These are phyloP conservation scores for Pholiota molesta DNA, from an alignment of 768 basidiomycete species.

Conservation along the genomic window DNA sequence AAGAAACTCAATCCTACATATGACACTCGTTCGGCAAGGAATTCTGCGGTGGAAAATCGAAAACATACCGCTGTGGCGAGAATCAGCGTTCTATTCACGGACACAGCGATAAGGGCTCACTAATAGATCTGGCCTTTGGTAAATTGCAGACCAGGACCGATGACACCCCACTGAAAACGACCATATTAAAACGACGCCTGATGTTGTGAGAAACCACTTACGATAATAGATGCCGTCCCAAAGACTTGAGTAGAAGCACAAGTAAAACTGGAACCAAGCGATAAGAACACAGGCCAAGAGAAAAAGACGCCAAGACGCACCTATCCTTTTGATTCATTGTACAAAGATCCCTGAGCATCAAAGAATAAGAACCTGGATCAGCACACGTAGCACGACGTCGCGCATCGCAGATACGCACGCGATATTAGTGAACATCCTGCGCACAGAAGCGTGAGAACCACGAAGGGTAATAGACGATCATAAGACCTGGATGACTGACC, in stretches of 20 bases:
- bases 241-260: slow-evolving; percentile 57
- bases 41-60: neutral
- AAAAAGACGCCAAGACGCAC: slow-evolving; percentile 23
- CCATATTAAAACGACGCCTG: slow-evolving; percentile 5
- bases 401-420: slow-evolving; percentile 37
- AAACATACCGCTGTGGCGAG: slow-evolving; percentile 24
- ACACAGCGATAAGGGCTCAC: slow-evolving; percentile 36
- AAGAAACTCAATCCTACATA: slow-evolving; percentile 63
- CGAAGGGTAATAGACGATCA: neutral
- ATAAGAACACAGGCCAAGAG: slow-evolving; percentile 1
- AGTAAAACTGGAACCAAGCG: slow-evolving; percentile 40
- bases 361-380: neutral
- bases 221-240: slow-evolving; percentile 58
- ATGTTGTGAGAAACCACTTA: slow-evolving; percentile 33
- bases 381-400: neutral
- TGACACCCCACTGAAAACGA: slow-evolving; percentile 57
- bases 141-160: slow-evolving; percentile 66
- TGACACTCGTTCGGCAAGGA: neutral
- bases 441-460: neutral
- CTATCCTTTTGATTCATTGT: slow-evolving; percentile 43
- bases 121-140: slow-evolving; percentile 59
- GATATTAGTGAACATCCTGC: slow-evolving; percentile 64
- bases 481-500: slow-evolving; percentile 36
- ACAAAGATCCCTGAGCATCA: slow-evolving; percentile 48
- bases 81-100: neutral